Conservation (phyloP, 2,329 filamentous ascomycete species). For the Epichloe elymi region DNA sequence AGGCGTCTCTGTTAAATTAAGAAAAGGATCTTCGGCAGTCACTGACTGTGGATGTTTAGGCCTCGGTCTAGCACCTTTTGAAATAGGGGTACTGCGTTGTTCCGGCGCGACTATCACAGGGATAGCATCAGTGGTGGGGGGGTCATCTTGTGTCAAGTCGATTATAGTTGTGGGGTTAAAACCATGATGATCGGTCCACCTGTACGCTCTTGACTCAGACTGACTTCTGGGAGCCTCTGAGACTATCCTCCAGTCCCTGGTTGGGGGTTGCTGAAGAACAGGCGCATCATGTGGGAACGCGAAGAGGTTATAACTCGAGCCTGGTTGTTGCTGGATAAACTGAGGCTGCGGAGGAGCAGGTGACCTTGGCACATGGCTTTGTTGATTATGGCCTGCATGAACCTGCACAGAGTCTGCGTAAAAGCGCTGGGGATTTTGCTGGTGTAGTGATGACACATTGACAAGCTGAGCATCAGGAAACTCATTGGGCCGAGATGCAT, state of each 20-base stretch:
- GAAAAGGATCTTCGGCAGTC: background rate
- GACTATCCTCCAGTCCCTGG: background rate
- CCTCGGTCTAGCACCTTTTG: background rate
- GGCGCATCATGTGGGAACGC: background rate
- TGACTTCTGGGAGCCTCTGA: background rate
- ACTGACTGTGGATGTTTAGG: background rate
- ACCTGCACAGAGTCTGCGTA: background rate
- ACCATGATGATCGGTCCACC: background rate
- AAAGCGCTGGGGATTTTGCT: background rate
- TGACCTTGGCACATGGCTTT: background rate
- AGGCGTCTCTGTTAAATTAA: background rate
- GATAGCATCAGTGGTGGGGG: background rate
- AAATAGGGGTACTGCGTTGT: background rate
- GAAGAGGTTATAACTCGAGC: background rate
- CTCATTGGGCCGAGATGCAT: background rate
- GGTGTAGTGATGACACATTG: background rate
- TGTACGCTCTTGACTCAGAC: background rate
- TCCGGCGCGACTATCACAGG: background rate
- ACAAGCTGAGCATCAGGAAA: background rate
- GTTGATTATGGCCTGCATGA: background rate
- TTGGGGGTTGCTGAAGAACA: background rate
- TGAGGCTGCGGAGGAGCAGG: background rate
- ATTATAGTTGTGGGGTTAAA: background rate
- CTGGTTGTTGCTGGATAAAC: background rate
- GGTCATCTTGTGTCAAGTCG: background rate